Evolutionary conservation across 2,329 filamentous ascomycete species (phyloP).

Genomic region (Sordariomycetes sp.): DNA sequence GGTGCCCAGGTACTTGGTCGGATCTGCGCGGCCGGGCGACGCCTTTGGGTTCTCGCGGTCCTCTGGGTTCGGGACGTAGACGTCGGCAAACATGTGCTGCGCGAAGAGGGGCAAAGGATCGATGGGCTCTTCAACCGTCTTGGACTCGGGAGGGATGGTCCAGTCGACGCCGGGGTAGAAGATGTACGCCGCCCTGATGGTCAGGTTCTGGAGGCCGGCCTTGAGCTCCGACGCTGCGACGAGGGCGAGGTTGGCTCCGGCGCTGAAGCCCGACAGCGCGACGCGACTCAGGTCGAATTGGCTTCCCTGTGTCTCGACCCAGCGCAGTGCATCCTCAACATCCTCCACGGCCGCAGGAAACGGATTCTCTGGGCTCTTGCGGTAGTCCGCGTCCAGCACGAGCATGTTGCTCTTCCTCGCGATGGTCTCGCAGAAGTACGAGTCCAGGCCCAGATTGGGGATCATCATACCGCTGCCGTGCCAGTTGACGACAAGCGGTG

Average conservation of each 20-base stretch:
- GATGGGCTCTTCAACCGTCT: conserved; percentile 13
- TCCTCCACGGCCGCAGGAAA: conserved; percentile 24
- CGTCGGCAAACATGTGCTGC: conserved; percentile 18
- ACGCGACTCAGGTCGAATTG: conserved; percentile 22
- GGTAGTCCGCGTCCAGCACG: conserved; percentile 25
- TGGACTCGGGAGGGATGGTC: conserved; percentile 14
- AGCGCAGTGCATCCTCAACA: conserved; percentile 23
- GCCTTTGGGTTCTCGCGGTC: conserved; percentile 20
- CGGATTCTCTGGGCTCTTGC: conserved; percentile 25
- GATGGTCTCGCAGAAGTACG: conserved; percentile 23
- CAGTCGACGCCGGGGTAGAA: conserved; percentile 30
- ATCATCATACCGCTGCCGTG: conserved; percentile 23
- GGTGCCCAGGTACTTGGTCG: not conserved
- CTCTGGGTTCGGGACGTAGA: conserved; percentile 17
- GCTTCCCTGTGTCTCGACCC: conserved; percentile 17
- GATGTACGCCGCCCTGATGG: conserved; percentile 30
- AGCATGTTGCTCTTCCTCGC: conserved; percentile 13
- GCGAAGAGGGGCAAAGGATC: not conserved
- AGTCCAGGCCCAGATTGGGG: conserved; percentile 25
- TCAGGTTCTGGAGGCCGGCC: not conserved
- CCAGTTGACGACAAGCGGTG: conserved; percentile 16
- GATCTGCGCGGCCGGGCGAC: conserved; percentile 20
- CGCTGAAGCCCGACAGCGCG: conserved; percentile 35
- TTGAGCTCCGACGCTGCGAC: conserved; percentile 6
- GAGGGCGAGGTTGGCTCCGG: conserved; percentile 34